These are phyloP conservation scores for Chenopodium suecicum DNA, from an alignment of 148 eudicot species.

Conservation along the genomic window DNA sequence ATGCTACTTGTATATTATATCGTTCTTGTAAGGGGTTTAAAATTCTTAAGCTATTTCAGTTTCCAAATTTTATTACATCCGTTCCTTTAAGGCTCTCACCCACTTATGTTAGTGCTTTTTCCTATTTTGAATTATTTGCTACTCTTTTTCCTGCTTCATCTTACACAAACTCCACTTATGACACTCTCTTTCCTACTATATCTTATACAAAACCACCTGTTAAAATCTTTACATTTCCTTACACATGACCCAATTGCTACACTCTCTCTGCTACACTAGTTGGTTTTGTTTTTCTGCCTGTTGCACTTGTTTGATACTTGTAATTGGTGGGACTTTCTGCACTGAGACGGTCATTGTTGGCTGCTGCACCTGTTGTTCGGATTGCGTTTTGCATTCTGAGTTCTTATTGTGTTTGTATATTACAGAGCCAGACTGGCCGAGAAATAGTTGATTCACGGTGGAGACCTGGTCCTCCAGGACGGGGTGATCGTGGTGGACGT, in stretches of 20 bases:
- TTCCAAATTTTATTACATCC: neutral
- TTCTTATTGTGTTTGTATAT: constrained; percentile 10
- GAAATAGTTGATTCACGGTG: constrained; percentile 46
- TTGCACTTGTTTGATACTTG: neutral
- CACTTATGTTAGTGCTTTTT: too few species aligned
- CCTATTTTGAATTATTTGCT: too few species aligned
- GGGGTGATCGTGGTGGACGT: constrained; percentile 56
- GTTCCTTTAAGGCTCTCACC: too few species aligned
- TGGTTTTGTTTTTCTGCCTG: neutral
- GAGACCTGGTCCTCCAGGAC: constrained; percentile 46
- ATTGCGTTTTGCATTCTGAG: neutral
- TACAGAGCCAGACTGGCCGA: constrained; percentile 39
- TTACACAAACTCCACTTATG: too few species aligned
- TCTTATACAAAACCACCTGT: too few species aligned
- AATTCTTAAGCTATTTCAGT: neutral
- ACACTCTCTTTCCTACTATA: too few species aligned
- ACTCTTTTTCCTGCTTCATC: too few species aligned
- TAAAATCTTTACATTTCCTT: too few species aligned
- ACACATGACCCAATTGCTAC: too few species aligned
- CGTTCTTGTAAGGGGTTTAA: neutral
- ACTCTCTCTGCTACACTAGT: neutral
- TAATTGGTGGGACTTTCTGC: neutral
- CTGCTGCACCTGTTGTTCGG: neutral
- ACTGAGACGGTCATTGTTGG: neutral
- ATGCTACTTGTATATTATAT: too few species aligned